Conservation (phyloP, 2,329 filamentous ascomycete species). For the Aspergillus novoparasiticus region DNA sequence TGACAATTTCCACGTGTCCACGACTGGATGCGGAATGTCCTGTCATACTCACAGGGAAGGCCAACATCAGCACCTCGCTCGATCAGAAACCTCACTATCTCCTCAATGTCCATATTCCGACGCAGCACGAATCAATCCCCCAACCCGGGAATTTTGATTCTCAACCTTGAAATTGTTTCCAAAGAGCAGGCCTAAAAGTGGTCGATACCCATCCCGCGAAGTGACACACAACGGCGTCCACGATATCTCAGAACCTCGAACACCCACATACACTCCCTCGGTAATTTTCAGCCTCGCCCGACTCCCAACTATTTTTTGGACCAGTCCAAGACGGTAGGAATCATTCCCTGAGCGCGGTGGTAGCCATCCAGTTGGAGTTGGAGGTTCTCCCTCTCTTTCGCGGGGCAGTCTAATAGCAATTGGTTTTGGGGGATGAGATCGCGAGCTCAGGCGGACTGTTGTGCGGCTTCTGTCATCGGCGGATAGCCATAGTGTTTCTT, state of each 20-base stretch:
- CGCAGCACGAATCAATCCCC: background rate
- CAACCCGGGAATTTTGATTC: background rate
- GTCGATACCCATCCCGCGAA: background rate
- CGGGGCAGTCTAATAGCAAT: background rate
- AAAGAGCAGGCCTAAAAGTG: background rate
- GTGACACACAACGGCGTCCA: background rate
- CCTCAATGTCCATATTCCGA: background rate
- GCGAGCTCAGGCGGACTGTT: background rate
- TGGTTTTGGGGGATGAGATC: background rate
- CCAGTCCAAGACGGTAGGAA: background rate
- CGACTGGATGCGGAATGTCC: background rate
- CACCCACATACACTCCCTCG: background rate
- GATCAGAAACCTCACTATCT: background rate
- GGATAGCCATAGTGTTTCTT: background rate
- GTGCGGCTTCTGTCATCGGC: background rate
- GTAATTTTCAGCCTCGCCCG: background rate
- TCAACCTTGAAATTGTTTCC: background rate
- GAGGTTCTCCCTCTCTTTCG: background rate
- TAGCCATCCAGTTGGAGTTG: background rate
- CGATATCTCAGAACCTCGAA: background rate
- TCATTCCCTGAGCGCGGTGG: background rate
- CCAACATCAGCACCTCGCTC: background rate
- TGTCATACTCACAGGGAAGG: background rate
- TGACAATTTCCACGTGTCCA: background rate
- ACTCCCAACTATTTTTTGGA: background rate